These are phyloP conservation scores for Plasmodium gallinaceum DNA, from an alignment of 169 alveolate species.

Conservation along the genomic window DNA sequence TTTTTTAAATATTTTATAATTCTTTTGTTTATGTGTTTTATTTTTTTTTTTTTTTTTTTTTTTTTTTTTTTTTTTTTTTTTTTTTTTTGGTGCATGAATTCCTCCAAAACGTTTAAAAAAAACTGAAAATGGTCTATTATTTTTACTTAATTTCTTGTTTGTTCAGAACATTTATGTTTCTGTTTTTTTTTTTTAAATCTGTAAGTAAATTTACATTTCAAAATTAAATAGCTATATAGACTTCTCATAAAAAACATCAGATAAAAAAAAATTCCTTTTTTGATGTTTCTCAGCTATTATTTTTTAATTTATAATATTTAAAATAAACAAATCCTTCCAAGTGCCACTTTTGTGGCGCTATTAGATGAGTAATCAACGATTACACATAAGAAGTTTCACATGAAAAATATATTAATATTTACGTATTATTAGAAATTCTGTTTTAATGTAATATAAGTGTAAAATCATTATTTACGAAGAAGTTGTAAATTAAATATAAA, in stretches of 20 bases:
- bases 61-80: constrained; percentile 17
- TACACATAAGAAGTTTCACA: background rate
- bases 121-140: constrained; percentile 14
- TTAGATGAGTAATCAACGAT: background rate
- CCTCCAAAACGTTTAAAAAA: background rate
- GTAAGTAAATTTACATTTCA: too few species aligned
- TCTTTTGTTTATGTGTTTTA: constrained; percentile 16
- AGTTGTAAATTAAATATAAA: constrained; percentile 13
- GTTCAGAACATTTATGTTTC: constrained; percentile 30
- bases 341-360: too few species aligned
- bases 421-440: background rate
- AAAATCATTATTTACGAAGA: background rate
- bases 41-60: constrained; percentile 23
- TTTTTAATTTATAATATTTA: constrained; percentile 3
- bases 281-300: constrained; percentile 8
- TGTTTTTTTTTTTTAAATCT: background rate
- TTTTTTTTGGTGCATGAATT: background rate
- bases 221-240: too few species aligned
- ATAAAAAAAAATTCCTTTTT: constrained; percentile 27
- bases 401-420: background rate
- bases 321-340: background rate
- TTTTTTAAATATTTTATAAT: constrained; percentile 2
- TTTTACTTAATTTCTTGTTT: constrained; percentile 36
- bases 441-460: constrained; percentile 20
- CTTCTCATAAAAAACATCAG: too few species aligned